A percentile compares a stretch with the other conserved stretches of the same genome.
Evolutionary conservation across 2,329 filamentous ascomycete genomes (phyloP).

Genomic region (Colletotrichum gloeosporioides): DNA sequence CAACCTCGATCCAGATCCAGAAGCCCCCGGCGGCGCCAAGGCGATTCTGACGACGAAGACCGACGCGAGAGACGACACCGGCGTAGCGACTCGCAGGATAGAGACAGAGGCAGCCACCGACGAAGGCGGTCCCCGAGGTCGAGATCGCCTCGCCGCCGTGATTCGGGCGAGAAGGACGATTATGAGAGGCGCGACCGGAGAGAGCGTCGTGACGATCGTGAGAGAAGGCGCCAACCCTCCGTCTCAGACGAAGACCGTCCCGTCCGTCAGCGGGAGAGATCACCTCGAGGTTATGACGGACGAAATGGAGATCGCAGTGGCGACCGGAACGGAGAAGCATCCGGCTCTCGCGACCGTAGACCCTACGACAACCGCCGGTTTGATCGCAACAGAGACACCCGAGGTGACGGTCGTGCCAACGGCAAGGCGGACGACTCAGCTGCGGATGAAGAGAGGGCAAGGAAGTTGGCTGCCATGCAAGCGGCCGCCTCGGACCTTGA

Average conservation of each 20-base stretch:
- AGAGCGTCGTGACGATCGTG: slow-evolving; percentile 32
- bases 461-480: slow-evolving; percentile 77
- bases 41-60: slow-evolving; percentile 25
- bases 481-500: slow-evolving; percentile 73
- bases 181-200: slow-evolving; percentile 4
- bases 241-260: slow-evolving; percentile 34
- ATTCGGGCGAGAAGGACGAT: slow-evolving; percentile 1
- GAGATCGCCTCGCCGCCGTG: slow-evolving; percentile 15
- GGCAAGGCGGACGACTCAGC: slow-evolving; percentile 30
- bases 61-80: slow-evolving; percentile 11
- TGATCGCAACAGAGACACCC: slow-evolving; percentile 24
- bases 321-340: slow-evolving; percentile 24
- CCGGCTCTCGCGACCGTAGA: slow-evolving; percentile 21
- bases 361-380: slow-evolving; percentile 22
- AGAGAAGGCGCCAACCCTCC: slow-evolving; percentile 30
- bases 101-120: slow-evolving; percentile 15
- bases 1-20: slow-evolving; percentile 44
- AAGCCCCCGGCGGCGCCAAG: slow-evolving; percentile 39
- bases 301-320: slow-evolving; percentile 26
- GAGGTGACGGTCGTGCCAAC: slow-evolving; percentile 16
- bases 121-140: slow-evolving; percentile 9
- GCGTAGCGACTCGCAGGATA: slow-evolving; percentile 20
- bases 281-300: slow-evolving; percentile 14
- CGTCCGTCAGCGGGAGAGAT: slow-evolving; percentile 30
- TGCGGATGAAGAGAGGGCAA: slow-evolving; percentile 63